Base-by-base conservation (phyloP, 164 flowering plant species). In the Dillenia suffruticosa region DNA sequence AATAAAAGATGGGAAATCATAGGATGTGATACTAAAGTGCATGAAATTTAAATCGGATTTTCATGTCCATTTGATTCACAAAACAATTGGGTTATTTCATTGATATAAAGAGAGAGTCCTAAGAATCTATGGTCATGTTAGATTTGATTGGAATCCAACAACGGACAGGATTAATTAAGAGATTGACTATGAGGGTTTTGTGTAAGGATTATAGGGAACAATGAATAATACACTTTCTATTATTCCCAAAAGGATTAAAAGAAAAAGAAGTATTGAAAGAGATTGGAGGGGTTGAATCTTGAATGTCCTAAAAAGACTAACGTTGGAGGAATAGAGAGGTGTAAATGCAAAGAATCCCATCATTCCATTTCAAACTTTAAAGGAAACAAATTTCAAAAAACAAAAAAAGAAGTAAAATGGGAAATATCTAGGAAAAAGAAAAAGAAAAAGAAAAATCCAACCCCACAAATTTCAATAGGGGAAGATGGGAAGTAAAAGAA, bases 231-330 rank as follows among this genome's bases (percentile, higher is more conserved):
- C 11, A n/a, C 12, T 16, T 15, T 57, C 14, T 10, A 44, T 45
- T 12, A 45, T 12, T 24, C 22, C 49, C 53, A 24, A 54, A 46
- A 10, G 49, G 54, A 32, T 57, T 16, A n/a, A 51, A 11, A 10
- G 6, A 47, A 15, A 24, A 47, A 26, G 1, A 12, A 12, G 12
- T 56, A 5, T 32, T 4, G 40, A 32, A 32, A 32, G 40, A 32
- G 40, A 32, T 32, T 32, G 6, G 40, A 32, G 40, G 40, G 40
- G 40, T 32, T 5, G 40, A 32, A 32, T 32, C 40, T 51, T 13
- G 63, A 47, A 49, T 62, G 74, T 67, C 82, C 76, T 82, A 66
- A 82, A 80, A 86, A 79, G 85, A 79, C 74, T 80, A 79, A 54
- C 69, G 71, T 68, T 76, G 77, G 68, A 72, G 68, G 9, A 4